Evolutionary conservation across 176 grass and related monocot genomes (phyloP).

Genomic region (Carex parvula): DNA sequence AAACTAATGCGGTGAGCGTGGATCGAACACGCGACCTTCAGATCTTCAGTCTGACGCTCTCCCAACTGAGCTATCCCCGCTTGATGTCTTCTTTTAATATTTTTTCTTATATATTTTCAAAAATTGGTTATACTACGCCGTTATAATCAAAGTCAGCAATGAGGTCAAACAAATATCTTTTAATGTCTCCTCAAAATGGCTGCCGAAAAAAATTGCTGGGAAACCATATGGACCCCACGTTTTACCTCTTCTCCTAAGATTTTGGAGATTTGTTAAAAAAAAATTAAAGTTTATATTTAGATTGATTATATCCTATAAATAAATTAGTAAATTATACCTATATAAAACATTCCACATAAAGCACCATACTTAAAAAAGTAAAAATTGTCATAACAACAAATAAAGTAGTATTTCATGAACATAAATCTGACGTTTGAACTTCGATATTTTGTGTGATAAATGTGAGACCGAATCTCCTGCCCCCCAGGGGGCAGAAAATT

Average conservation of each 20-base stretch:
- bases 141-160: too few relatives aligned
- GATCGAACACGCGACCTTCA: slow-evolving; percentile 79
- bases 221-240: too few relatives aligned
- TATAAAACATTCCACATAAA: not conserved
- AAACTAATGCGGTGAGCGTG: slow-evolving; percentile 50
- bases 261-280: not conserved
- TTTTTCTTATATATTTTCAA: too few relatives aligned
- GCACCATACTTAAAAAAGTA: not conserved
- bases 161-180: not conserved
- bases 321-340: not conserved
- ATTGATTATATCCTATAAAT: not conserved
- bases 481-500: too few relatives aligned
- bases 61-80: slow-evolving; percentile 99
- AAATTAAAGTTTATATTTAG: not conserved
- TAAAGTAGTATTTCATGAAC: not conserved
- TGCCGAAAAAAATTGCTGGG: too few relatives aligned
- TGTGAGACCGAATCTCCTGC: too few relatives aligned
- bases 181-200: not conserved
- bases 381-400: not conserved
- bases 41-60: slow-evolving; percentile 99
- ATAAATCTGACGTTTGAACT: not conserved
- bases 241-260: too few relatives aligned
- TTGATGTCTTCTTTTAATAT: too few relatives aligned
- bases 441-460: not conserved
- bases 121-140: too few relatives aligned